phyloP scores from a whole-genome alignment of 352 stramenopile genomes.

The Phytopythium montanum region DNA sequence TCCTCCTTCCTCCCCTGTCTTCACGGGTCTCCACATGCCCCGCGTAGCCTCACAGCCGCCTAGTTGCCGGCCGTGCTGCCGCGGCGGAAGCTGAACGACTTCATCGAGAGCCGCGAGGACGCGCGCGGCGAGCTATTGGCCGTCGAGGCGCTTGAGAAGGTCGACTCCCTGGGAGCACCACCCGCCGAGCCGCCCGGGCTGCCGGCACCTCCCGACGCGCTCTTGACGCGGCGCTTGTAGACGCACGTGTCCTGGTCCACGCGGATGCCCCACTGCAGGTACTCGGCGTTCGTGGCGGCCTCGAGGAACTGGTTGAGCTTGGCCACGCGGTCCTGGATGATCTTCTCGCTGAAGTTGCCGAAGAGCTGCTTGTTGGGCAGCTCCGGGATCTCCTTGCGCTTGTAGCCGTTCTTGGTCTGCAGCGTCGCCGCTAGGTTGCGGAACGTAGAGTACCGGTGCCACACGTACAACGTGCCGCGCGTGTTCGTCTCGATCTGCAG shows the following conservation, averaged over 20 bases:
- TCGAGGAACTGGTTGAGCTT: conserved; percentile 77
- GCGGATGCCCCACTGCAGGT: conserved; percentile 73
- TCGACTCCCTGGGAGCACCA: conserved; percentile 36
- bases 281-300: conserved; percentile 66
- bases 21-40: no score
- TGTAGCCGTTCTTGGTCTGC: conserved; percentile 75
- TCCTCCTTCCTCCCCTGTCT: background rate
- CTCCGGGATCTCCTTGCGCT: conserved; percentile 70
- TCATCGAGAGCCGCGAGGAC: conserved; percentile 64
- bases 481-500: conserved; percentile 73
- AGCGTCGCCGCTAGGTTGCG: conserved; percentile 66
- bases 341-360: conserved; percentile 69
- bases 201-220: conserved; percentile 41
- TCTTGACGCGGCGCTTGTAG: conserved; percentile 71
- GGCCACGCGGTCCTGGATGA: conserved; percentile 67
- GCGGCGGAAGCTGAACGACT: conserved; percentile 68
- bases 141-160: conserved; percentile 34
- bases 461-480: conserved; percentile 61
- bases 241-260: conserved; percentile 74
- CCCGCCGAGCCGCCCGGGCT: conserved; percentile 64
- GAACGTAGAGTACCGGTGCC: conserved; percentile 79
- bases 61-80: conserved; percentile 54
- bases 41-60: background rate
- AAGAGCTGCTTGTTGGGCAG: conserved; percentile 74
- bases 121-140: conserved; percentile 43